These are phyloP conservation scores for Aspergillus piperis DNA, from an alignment of 2,329 filamentous ascomycete genomes.

Conservation along the genomic window DNA sequence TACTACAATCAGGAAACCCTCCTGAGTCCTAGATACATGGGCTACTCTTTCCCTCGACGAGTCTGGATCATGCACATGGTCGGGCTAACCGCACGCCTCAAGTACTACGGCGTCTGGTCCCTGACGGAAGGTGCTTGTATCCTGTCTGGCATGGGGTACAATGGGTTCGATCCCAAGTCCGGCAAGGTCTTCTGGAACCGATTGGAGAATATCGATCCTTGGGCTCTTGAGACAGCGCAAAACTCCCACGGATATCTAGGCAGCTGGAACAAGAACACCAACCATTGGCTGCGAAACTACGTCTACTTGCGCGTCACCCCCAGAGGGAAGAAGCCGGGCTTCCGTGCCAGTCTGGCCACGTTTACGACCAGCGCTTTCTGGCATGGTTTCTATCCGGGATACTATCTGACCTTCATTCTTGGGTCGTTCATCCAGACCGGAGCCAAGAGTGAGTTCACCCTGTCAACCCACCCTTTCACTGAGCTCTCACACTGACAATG, in stretches of 20 bases:
- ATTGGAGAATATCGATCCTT: slow-evolving; percentile 83
- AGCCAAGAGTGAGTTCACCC: slow-evolving; percentile 75
- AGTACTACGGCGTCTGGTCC: slow-evolving; percentile 97
- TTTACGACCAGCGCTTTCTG: slow-evolving; percentile 94
- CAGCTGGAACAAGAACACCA: slow-evolving; percentile 98
- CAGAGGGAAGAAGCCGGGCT: slow-evolving; percentile 92
- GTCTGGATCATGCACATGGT: slow-evolving; percentile 82
- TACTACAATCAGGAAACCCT: slow-evolving; percentile 67
- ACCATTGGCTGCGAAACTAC: slow-evolving; percentile 94
- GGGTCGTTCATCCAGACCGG: slow-evolving; percentile 89
- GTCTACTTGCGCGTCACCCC: slow-evolving; percentile 94
- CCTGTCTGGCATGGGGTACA: slow-evolving; percentile 88
- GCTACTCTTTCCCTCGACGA: slow-evolving; percentile 69
- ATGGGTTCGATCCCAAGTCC: slow-evolving; percentile 81
- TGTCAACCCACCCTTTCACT: background rate
- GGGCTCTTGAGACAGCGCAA: slow-evolving; percentile 83
- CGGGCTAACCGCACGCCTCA: slow-evolving; percentile 76
- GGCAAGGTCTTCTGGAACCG: slow-evolving; percentile 88
- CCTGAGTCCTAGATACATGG: slow-evolving; percentile 65
- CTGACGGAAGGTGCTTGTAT: slow-evolving; percentile 94
- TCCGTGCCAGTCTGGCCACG: slow-evolving; percentile 88
- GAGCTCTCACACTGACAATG: slow-evolving; percentile 19
- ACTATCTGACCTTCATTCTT: slow-evolving; percentile 87
- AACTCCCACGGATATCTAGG: slow-evolving; percentile 91
- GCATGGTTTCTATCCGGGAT: slow-evolving; percentile 97